Evolutionary conservation across 257 asterid species (phyloP).

Genomic region (Ehretia macrophylla): DNA sequence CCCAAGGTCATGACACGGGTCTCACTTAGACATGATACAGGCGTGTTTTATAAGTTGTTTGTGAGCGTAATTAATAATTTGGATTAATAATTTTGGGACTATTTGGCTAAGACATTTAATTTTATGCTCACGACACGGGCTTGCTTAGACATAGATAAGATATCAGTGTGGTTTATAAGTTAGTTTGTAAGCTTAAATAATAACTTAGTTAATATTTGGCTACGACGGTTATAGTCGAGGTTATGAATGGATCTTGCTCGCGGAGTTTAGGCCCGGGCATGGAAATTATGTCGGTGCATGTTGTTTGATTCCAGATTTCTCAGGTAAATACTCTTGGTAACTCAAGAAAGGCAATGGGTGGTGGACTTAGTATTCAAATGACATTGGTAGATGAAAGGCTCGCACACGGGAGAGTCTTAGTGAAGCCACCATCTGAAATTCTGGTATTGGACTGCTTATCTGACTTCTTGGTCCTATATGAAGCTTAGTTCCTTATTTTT

Average conservation of each 20-base stretch:
- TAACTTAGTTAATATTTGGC: no score
- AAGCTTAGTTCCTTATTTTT: neutral
- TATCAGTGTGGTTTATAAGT: neutral
- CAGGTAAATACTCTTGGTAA: constrained; percentile 34
- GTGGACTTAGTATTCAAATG: constrained; percentile 46
- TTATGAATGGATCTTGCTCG: neutral
- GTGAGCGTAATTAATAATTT: neutral
- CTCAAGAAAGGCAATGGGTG: constrained; percentile 28
- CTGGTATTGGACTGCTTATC: constrained; percentile 49
- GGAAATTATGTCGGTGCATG: neutral
- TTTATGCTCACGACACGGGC: no score
- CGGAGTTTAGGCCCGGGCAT: neutral
- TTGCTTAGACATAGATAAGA: no score
- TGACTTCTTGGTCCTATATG: neutral
- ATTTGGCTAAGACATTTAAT: no score
- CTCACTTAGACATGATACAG: no score
- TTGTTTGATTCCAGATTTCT: neutral
- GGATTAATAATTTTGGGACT: neutral
- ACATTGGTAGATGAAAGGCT: constrained; percentile 50
- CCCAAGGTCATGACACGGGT: no score
- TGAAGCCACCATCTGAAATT: constrained; percentile 68
- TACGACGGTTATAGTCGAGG: neutral
- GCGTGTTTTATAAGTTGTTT: no score
- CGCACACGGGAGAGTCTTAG: constrained; percentile 27
- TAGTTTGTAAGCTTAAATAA: neutral